Conservation (phyloP, 2,329 filamentous ascomycete genomes). For the Nannizziopsis barbatae region DNA sequence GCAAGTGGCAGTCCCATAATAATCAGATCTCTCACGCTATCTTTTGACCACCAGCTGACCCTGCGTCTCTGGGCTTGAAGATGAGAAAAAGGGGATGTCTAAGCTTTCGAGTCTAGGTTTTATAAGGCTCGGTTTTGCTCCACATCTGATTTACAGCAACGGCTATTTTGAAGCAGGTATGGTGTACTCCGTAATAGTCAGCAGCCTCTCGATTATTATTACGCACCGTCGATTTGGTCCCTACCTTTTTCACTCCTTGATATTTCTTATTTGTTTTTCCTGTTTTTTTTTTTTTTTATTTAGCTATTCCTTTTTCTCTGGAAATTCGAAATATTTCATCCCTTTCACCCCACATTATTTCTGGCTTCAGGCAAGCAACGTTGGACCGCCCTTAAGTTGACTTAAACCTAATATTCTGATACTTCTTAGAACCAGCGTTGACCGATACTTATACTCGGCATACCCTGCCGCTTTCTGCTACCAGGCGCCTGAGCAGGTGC, state of each 20-base stretch:
- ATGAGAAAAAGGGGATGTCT: constrained; percentile 8
- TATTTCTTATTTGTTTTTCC: constrained; percentile 1
- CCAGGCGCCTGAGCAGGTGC: constrained; percentile 7
- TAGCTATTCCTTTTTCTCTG: not conserved
- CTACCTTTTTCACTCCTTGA: not conserved
- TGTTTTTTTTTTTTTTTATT: not conserved
- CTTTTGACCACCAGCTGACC: constrained; percentile 9
- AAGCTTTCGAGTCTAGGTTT: constrained; percentile 15
- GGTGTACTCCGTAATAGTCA: constrained; percentile 8
- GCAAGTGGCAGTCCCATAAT: constrained; percentile 1
- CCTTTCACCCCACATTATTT: constrained; percentile 5
- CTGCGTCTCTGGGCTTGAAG: constrained; percentile 8
- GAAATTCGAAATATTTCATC: constrained; percentile 6
- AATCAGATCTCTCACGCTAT: not conserved
- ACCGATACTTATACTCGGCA: constrained; percentile 10
- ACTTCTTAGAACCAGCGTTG: constrained; percentile 3
- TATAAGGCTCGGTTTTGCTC: constrained; percentile 15
- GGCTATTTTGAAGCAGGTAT: constrained; percentile 10
- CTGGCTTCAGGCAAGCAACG: constrained; percentile 9
- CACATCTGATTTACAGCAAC: constrained; percentile 13
- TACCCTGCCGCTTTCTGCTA: constrained; percentile 8
- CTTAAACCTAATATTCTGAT: constrained; percentile 10
- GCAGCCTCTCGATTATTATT: constrained; percentile 2
- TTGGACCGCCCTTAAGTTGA: constrained; percentile 6
- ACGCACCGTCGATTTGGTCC: constrained; percentile 2